Base-by-base conservation (phyloP, 139 green algal species). In the Diplosphaera chodatii region DNA sequence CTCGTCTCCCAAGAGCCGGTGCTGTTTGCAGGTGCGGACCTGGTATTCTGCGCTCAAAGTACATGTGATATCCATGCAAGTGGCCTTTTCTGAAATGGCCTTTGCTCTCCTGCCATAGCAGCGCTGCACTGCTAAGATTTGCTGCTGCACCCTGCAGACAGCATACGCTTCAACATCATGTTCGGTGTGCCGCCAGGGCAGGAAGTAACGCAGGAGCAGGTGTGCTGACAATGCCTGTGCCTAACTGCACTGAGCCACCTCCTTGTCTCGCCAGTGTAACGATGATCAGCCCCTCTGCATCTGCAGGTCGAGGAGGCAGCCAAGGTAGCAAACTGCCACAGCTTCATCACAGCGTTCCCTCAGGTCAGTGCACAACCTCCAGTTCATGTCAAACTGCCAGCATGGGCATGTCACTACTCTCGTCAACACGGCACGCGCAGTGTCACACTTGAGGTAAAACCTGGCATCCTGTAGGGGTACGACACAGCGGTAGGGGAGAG, bases 1-100 rank as follows among this genome's bases (percentile, higher is more conserved):
- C 78, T 92, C 23, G 89, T 94, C 2, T 78, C 71, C 64, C 92
- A 97, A 84, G 91, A 97, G 84, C 91, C 91, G 0, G 80, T 94
- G 55, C 82, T 97, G 63, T 97, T 82, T 70, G 71, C 77, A 0
- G 76, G 75, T 27, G 67, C 66, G 37, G 22, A 15, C 59, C 20
- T 66, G 27, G 1, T 66, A 22, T 66, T 29, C 27, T 20, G 13
- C 28, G 21, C 28, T 66, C 16, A 20, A 0, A 20, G 16, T 4
- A 1, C 10, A 25, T 25, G 1, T 23, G 66, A 55, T 13, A 21
- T 48, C 37, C 37, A 48, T 8, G 37, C 37, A 8, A 48, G 8
- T 48, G 37, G 37, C 37, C 10, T 8, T 13, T 8, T 48, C 10
- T 48, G 37, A 48, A n/a, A n/a, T n/a, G n/a, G 37, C 37, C 37